phyloP scores from a whole-genome alignment of 2,329 filamentous ascomycete species.

The Talaromyces sp. region DNA sequence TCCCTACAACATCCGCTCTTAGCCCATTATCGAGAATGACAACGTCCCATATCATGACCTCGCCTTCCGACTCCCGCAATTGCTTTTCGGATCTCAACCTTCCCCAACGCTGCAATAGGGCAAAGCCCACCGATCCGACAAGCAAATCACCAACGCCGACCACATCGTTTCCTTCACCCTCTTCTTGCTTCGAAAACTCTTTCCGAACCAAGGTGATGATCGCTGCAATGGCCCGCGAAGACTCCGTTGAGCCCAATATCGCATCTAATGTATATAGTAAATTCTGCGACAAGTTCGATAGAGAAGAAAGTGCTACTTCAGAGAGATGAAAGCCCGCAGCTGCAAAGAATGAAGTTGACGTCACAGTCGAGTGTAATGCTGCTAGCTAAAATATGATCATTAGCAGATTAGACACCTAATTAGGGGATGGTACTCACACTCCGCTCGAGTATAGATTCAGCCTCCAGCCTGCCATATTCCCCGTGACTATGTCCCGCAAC shows the following conservation, averaged over 20 bases:
- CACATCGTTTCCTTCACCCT: conserved; percentile 29
- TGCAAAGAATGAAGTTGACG: conserved; percentile 47
- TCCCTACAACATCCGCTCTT: conserved; percentile 47
- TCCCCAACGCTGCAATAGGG: conserved; percentile 47
- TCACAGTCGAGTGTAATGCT: conserved; percentile 44
- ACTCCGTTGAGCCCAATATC: conserved; percentile 48
- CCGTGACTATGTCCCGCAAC: conserved; percentile 49
- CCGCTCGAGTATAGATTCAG: conserved; percentile 45
- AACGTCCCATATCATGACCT: conserved; percentile 47
- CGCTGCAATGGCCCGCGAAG: conserved; percentile 47
- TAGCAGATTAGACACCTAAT: conserved; percentile 15
- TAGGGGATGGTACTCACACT: conserved; percentile 36
- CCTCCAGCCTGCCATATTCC: conserved; percentile 39
- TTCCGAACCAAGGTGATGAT: conserved; percentile 47
- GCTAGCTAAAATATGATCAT: conserved; percentile 34
- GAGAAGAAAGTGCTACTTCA: conserved; percentile 43
- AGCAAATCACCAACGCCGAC: conserved; percentile 45
- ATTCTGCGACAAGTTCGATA: conserved; percentile 43
- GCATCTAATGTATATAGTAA: conserved; percentile 47
- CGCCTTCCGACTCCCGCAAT: conserved; percentile 40
- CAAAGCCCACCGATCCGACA: conserved; percentile 44
- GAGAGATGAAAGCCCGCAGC: conserved; percentile 47
- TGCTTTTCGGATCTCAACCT: conserved; percentile 43
- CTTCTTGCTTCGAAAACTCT: conserved; percentile 41
- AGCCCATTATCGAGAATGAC: conserved; percentile 48